Conservation (phyloP, 495 filamentous ascomycete genomes). For the Parathielavia hyrcaniae region DNA sequence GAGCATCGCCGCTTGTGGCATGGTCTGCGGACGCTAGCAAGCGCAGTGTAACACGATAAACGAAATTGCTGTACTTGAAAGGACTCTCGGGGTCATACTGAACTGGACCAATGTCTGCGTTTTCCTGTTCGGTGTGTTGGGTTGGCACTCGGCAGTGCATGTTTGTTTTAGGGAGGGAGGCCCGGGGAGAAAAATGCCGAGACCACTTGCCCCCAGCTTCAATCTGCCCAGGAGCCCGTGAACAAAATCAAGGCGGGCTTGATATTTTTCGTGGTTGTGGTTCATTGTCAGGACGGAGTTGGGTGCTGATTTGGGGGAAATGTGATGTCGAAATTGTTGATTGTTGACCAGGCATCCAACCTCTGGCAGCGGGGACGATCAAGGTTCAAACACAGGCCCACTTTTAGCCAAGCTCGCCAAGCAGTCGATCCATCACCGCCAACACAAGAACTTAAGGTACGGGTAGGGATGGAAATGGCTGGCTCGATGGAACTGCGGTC, state of each 20-base stretch:
- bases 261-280: conserved; percentile 31
- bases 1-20: not conserved
- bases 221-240: conserved; percentile 20
- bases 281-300: conserved; percentile 1
- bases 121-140: conserved; percentile 10
- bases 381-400: no score
- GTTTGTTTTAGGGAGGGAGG: not conserved
- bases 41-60: conserved; percentile 28
- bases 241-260: conserved; percentile 30
- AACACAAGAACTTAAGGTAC: no score
- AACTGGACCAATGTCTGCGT: conserved; percentile 22
- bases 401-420: no score
- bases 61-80: conserved; percentile 39
- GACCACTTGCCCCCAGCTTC: conserved; percentile 7
- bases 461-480: no score
- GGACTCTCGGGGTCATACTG: conserved; percentile 32
- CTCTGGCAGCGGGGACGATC: no score
- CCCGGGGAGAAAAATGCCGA: not conserved
- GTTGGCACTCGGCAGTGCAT: no score
- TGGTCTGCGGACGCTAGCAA: not conserved
- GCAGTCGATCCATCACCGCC: no score
- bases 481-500: no score
- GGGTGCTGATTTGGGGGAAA: no score
- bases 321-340: no score
- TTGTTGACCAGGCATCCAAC: no score